Conservation (phyloP, 129 eudicot genomes). For the Arctium lappa region DNA sequence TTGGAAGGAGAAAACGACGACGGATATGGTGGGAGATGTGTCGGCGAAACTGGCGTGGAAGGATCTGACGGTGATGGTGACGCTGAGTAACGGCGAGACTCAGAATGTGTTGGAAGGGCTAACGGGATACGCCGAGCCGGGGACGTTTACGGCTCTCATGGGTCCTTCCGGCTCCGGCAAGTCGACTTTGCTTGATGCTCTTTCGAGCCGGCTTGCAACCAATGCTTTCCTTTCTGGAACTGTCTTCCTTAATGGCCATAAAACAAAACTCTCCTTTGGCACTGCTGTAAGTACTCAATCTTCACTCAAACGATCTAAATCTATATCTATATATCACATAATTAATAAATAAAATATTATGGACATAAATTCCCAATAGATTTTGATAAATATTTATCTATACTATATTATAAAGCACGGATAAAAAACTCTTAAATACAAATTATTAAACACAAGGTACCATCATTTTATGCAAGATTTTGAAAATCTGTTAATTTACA, state of each 20-base stretch:
- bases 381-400: too few relatives aligned
- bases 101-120: constrained; percentile 80
- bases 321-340: too few relatives aligned
- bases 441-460: too few relatives aligned
- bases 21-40: constrained; percentile 73
- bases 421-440: too few relatives aligned
- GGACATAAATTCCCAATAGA: background rate
- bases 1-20: constrained; percentile 66
- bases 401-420: too few relatives aligned
- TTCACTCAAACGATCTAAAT: too few relatives aligned
- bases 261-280: constrained; percentile 87
- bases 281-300: constrained; percentile 65
- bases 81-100: constrained; percentile 75
- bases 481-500: too few relatives aligned
- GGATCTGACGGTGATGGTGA: constrained; percentile 90
- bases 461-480: too few relatives aligned
- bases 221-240: constrained; percentile 88
- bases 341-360: background rate
- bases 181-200: constrained; percentile 92
- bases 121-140: constrained; percentile 95
- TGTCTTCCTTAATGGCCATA: constrained; percentile 79
- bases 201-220: constrained; percentile 85
- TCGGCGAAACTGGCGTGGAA: constrained; percentile 94
- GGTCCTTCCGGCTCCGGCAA: constrained; percentile 99
- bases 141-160: constrained; percentile 91